Base-by-base conservation (phyloP, 164 flowering plant species). In the Vitis riparia region DNA sequence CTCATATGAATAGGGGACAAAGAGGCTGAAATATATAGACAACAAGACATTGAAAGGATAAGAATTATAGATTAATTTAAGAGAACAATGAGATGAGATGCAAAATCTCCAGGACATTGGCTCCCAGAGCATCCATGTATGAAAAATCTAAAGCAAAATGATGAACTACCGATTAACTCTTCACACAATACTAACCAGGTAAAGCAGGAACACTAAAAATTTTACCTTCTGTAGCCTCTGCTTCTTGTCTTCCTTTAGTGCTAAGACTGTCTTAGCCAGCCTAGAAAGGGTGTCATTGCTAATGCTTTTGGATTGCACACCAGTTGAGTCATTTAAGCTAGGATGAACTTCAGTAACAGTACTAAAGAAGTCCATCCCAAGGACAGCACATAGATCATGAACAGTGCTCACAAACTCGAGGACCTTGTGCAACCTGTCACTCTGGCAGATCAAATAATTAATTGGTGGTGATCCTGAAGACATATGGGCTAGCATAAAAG, bases 341-440 rank as follows among this genome's bases (percentile, higher is more conserved):
- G 98, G 95, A 77, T 95, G 97, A 73, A 95, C 97, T 81, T 91
- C 97, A 68, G 92, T 87, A 17, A 93, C 89, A 55, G 93, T 91
- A 71, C 86, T 83, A 71, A 84, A 80, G 81, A 95, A 95, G 73
- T 94, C 98, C 88, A 94, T 80, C 59, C 98, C 97, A 78, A 94
- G 87, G 12, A 94, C 94, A 61, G 88, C 89, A 80, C 98, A 95
- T 16, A 95, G 97, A 80, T 91, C 97, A 79, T 91, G 97, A 70
- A 95, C 94, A 29, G 92, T 86, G 85, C 97, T 90, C 32, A 94
- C 95, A 79, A 89, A 88, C 66, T 94, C 97, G 70, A 88, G 92
- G 37, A 95, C 98, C 78, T 90, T 90, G 77, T 89, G 91, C 87
- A 95, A 73, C 71, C 98, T 84, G 11, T 90, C 97, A 84, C 91